Evolutionary conservation across 2,329 filamentous ascomycete genomes (phyloP).

Genomic region (Alternaria dauci): DNA sequence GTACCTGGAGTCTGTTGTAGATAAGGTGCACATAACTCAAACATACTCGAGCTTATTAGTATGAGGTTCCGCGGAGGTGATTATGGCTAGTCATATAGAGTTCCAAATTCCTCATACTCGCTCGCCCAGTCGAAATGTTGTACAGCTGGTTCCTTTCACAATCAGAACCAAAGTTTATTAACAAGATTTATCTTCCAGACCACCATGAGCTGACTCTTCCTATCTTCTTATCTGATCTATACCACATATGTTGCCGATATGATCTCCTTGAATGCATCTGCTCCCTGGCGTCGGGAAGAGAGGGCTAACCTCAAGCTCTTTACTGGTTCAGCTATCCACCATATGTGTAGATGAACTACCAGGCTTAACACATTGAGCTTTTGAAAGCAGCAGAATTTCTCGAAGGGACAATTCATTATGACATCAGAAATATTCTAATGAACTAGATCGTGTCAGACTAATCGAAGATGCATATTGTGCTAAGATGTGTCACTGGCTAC

Average conservation of each 20-base stretch:
- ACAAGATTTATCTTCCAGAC: conserved; percentile 37
- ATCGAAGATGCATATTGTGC: conserved; percentile 25
- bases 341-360: conserved; percentile 43
- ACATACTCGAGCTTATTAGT: neutral
- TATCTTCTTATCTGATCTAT: conserved; percentile 30
- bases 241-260: conserved; percentile 20
- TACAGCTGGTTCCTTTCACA: conserved; percentile 33
- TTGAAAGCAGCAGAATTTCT: neutral
- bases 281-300: conserved; percentile 36
- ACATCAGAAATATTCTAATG: conserved; percentile 21
- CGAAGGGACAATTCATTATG: conserved; percentile 6
- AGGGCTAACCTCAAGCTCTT: conserved; percentile 17
- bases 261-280: conserved; percentile 19
- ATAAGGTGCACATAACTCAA: neutral
- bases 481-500: conserved; percentile 23
- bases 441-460: conserved; percentile 35
- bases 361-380: conserved; percentile 39
- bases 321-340: conserved; percentile 16
- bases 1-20: neutral
- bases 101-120: conserved; percentile 7
- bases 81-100: neutral
- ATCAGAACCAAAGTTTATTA: conserved; percentile 20
- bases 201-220: conserved; percentile 39
- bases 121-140: conserved; percentile 24
- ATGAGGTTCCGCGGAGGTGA: neutral